Base-by-base conservation (phyloP, 345 rosid species). In the Limnanthes douglasii region DNA sequence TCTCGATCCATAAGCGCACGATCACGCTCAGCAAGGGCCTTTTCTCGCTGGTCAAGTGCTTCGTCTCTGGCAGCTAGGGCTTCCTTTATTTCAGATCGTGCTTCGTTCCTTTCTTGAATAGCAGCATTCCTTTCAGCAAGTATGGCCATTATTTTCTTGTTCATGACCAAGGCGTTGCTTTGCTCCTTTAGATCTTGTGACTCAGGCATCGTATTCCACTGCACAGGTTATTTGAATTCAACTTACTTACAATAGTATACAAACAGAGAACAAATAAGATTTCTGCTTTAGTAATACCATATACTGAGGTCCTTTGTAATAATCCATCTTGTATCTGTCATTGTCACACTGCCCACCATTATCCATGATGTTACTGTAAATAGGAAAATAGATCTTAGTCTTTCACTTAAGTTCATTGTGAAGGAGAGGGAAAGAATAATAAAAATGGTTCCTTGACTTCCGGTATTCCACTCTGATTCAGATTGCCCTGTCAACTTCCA, bases 1-100 rank as follows among this genome's bases (percentile, higher is more conserved):
- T 84, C 95, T 49, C 94, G 62, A 56, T 78, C 86, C 60, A 72
- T 70, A 54, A 77, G 21, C 32, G 94, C 94, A 44, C 59, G 66
- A 47, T 90, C 93, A 17, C 94, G 66, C 55, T 80, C 94, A 8
- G 68, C 48, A 23, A 77, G 45, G 38, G 85, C 85, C 40, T 72
- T 66, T 27, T 75, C 78, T 31, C 78, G 66, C 65, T 69, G 73
- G 54, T 45, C 66, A 24, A 75, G 59, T 36, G 93, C 93, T 49
- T 61, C 81, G 18, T 79, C 78, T 41, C 82, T 46, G 7, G 69
- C 73, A 23, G 46, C 60, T 45, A 75, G 30, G 2, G 85, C 93
- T 57, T 72, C 81, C 65, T 61, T 75, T 50, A 60, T 69, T 43
- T 79, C 78, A 41, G 55, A 35, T 5, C 64, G 17, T 9, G 85